Base-by-base conservation (phyloP, 2,329 filamentous ascomycete genomes). In the Arthrobotrys musiformis region DNA sequence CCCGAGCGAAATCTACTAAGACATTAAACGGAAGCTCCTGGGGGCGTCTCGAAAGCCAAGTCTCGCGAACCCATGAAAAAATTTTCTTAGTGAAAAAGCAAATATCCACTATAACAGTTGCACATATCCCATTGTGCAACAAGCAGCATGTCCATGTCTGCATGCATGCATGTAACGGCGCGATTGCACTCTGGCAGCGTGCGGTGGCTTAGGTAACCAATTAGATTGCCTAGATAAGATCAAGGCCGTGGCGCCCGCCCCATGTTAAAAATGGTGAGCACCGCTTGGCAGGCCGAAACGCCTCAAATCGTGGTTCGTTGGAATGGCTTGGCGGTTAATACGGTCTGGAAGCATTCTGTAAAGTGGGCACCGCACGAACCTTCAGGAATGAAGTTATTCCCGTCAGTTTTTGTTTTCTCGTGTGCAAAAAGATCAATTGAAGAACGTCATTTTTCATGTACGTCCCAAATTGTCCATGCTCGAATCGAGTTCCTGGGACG, bases 111-210 rank as follows among this genome's bases (percentile, higher is more conserved):
- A 68, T 63, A 64, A 22, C 58, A 52, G 69, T 30, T 74, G 62
- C 62, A 60, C 48, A 69, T 69, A 54, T 68, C 46, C 42, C 30
- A 76, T 70, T 77, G 73, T 77, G 66, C 73, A 70, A 77, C 48
- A 66, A 73, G 61, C 61, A 50, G n/a, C 68, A 62, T 61, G 62
- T 50, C 52, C 66, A 70, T 54, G 17, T 62, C 73, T 77, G 73
- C 73, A 77, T 77, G 73, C 73, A 77, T 77, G 73, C 73, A 77
- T 77, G 66, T 70, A 77, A 77, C 73, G 73, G 73, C 73, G 72
- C 72, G 73, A 77, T 70, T 76, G 64, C 50, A 58, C 68, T 72
- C 50, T 66, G 61, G 58, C 69, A 73, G 66, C 58, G 50, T 58
- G 33, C 42, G 54, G 73, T 77, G 73, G 73, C 73, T 77, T 67